Percentiles rank a stretch among this genome's conserved stretches.
These are phyloP conservation scores for Dissophora ornata DNA, from an alignment of 192 early-diverging fungal genomes.

Conservation along the genomic window DNA sequence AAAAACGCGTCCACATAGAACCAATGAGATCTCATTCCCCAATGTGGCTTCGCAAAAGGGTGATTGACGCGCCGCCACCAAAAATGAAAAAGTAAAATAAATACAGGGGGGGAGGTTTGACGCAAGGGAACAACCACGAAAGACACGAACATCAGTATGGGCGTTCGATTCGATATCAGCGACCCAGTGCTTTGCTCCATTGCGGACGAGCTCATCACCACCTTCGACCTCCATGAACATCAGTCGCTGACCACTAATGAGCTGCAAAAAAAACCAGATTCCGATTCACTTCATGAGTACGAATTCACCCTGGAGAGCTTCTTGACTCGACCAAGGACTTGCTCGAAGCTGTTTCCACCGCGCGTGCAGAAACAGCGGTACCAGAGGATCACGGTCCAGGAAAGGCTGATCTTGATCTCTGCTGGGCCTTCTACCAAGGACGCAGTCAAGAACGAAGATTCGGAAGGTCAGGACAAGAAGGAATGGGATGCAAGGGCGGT, in stretches of 20 bases:
- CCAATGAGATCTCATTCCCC: too few relatives aligned
- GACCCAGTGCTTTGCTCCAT: constrained; percentile 25
- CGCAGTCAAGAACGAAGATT: too few relatives aligned
- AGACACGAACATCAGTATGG: background rate
- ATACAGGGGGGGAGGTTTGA: too few relatives aligned
- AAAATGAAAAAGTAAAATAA: too few relatives aligned
- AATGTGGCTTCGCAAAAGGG: too few relatives aligned
- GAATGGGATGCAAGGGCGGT: background rate
- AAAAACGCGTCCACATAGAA: too few relatives aligned
- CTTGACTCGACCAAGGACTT: constrained; percentile 8
- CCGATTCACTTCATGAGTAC: background rate
- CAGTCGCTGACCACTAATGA: background rate
- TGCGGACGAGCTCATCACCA: constrained; percentile 17
- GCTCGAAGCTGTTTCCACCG: constrained; percentile 19
- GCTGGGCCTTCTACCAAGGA: background rate
- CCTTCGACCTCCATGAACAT: background rate
- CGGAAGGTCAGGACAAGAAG: background rate
- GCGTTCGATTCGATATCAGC: background rate
- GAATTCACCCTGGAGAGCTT: constrained; percentile 41
- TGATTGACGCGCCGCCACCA: too few relatives aligned
- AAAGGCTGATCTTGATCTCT: constrained; percentile 31
- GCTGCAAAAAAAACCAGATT: background rate
- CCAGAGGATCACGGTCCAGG: constrained; percentile 23
- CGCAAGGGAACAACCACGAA: background rate
- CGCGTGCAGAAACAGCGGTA: constrained; percentile 19